phyloP scores from a whole-genome alignment of 2,329 filamentous ascomycete species.

The Clarireedia monteithiana region DNA sequence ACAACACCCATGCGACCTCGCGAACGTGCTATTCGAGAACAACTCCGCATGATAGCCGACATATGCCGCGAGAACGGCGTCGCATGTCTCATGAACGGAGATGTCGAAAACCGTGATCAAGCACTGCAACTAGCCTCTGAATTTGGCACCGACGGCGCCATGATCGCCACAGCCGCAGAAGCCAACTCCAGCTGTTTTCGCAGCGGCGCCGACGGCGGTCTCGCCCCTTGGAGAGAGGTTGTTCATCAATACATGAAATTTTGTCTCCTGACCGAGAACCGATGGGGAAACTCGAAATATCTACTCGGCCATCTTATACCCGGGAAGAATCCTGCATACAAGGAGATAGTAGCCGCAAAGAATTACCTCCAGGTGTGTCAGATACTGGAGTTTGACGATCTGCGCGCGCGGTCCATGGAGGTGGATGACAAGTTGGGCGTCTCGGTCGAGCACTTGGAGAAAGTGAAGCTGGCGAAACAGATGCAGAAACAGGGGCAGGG shows the following conservation, averaged over 20 bases:
- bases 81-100: conserved; percentile 92
- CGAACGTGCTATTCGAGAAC: conserved; percentile 77
- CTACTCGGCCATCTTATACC: conserved; percentile 79
- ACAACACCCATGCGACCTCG: conserved; percentile 92
- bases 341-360: conserved; percentile 54
- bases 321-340: conserved; percentile 61
- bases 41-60: conserved; percentile 74
- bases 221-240: conserved; percentile 68
- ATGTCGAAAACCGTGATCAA: conserved; percentile 69
- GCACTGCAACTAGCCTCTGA: conserved; percentile 64
- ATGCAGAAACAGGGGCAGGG: conserved; percentile 7
- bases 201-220: conserved; percentile 57
- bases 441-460: conserved; percentile 4
- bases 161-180: conserved; percentile 94
- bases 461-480: conserved; percentile 3
- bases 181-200: conserved; percentile 86
- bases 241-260: conserved; percentile 67
- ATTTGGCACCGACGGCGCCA: conserved; percentile 84
- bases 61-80: conserved; percentile 81
- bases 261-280: conserved; percentile 73
- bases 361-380: conserved; percentile 65
- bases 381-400: conserved; percentile 53
- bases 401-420: conserved; percentile 55
- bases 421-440: conserved; percentile 43
- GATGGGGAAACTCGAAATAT: conserved; percentile 89